These are phyloP conservation scores for Filobasidium floriforme DNA, from an alignment of 768 basidiomycete species.

Conservation along the genomic window DNA sequence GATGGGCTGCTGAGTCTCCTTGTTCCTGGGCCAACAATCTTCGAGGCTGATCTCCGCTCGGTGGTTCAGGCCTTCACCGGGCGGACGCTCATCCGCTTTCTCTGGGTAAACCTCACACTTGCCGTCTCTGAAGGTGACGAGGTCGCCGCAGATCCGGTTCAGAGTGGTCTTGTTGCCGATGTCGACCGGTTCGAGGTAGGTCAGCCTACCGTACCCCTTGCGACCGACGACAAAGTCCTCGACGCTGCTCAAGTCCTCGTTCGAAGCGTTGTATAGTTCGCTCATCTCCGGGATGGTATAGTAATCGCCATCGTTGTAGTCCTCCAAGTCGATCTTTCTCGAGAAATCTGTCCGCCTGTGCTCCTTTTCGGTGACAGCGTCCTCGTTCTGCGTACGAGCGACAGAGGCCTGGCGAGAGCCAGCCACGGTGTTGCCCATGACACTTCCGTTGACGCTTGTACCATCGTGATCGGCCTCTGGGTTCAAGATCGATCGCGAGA, in stretches of 20 bases:
- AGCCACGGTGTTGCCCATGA: constrained; percentile 16
- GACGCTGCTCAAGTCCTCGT: constrained; percentile 66
- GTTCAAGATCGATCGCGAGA: constrained; percentile 24
- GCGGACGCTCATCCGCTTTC: constrained; percentile 72
- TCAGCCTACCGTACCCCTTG: constrained; percentile 81
- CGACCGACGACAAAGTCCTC: constrained; percentile 76
- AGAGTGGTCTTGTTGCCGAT: constrained; percentile 75
- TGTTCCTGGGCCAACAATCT: constrained; percentile 81
- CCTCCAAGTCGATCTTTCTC: constrained; percentile 17
- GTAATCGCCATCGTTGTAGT: constrained; percentile 78
- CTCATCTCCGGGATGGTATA: constrained; percentile 74
- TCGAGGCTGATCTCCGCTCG: constrained; percentile 67
- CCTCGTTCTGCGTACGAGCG: constrained; percentile 1
- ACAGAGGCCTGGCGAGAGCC: constrained; percentile 13
- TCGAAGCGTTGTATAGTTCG: constrained; percentile 62
- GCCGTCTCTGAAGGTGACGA: constrained; percentile 81
- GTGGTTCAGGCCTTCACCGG: constrained; percentile 82
- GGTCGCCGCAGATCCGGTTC: constrained; percentile 71
- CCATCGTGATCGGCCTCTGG: constrained; percentile 28
- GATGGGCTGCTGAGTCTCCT: constrained; percentile 81
- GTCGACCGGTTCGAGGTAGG: constrained; percentile 68
- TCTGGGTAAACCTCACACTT: constrained; percentile 83
- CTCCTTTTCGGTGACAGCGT: constrained; percentile 6
- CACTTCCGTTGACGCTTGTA: constrained; percentile 25
- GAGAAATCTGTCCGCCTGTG: not conserved